Percentiles rank a stretch among this genome's conserved stretches.
phyloP scores from a whole-genome alignment of 2,329 filamentous ascomycete genomes.

The Plectosphaerella plurivora region DNA sequence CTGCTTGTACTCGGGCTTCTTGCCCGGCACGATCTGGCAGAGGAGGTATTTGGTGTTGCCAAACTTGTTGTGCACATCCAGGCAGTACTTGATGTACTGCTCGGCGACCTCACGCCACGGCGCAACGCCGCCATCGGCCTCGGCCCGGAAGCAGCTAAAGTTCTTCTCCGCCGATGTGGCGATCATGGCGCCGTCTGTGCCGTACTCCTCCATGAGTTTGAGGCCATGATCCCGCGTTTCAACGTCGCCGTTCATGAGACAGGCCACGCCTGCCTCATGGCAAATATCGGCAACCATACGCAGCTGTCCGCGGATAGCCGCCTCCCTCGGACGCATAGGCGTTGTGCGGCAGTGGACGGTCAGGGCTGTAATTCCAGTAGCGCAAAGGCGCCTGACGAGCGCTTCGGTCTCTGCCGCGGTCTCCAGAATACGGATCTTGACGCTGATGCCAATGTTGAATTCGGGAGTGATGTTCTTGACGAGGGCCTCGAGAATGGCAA shows the following conservation, averaged over 20 bases:
- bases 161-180: slow-evolving; percentile 90
- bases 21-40: slow-evolving; percentile 80
- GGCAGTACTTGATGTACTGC: slow-evolving; percentile 66
- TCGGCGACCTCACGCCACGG: slow-evolving; percentile 75
- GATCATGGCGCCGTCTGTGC: slow-evolving; percentile 96
- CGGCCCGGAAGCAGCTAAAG: slow-evolving; percentile 74
- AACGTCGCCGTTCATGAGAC: slow-evolving; percentile 94
- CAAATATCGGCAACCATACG: slow-evolving; percentile 80
- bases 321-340: slow-evolving; percentile 87
- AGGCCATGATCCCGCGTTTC: slow-evolving; percentile 67
- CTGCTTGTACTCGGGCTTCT: slow-evolving; percentile 56
- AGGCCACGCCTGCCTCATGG: slow-evolving; percentile 79
- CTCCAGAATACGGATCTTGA: slow-evolving; percentile 89
- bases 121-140: slow-evolving; percentile 64
- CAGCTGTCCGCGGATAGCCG: slow-evolving; percentile 80
- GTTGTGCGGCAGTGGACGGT: slow-evolving; percentile 96
- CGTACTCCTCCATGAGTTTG: slow-evolving; percentile 68
- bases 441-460: slow-evolving; percentile 87
- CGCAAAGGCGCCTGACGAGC: slow-evolving; percentile 73
- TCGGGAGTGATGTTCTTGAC: slow-evolving; percentile 73
- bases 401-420: slow-evolving; percentile 70
- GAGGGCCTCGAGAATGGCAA: slow-evolving; percentile 76
- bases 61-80: slow-evolving; percentile 80
- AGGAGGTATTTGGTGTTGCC: slow-evolving; percentile 93
- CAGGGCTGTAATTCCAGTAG: slow-evolving; percentile 85